phyloP scores from a whole-genome alignment of 495 filamentous ascomycete species.

The Penicillium chermesinum region DNA sequence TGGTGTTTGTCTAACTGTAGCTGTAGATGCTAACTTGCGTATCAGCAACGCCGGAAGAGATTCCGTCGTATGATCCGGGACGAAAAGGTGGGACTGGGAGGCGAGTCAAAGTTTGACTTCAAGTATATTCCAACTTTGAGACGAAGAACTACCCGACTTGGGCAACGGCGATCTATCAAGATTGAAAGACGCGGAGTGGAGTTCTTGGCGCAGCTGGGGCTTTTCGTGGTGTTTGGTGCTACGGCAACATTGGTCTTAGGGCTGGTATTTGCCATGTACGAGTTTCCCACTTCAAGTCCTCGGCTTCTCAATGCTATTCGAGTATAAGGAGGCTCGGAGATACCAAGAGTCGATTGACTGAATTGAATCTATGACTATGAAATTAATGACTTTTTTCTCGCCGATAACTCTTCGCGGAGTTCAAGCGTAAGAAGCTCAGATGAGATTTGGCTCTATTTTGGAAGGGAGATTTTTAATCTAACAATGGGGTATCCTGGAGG shows the following conservation, averaged over 20 bases:
- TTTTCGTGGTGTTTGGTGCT: conserved; percentile 20
- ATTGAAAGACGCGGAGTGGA: conserved; percentile 26
- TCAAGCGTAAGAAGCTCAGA: no score
- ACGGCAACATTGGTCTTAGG: conserved; percentile 17
- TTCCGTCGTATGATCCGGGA: conserved; percentile 53
- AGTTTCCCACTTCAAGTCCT: conserved; percentile 15
- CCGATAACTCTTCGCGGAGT: no score
- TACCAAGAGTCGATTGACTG: no score
- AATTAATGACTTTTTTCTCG: no score
- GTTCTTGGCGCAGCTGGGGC: conserved; percentile 23
- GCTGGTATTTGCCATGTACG: conserved; percentile 16
- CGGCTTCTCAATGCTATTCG: conserved; percentile 10
- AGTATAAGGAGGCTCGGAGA: no score
- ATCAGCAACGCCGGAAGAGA: conserved; percentile 42
- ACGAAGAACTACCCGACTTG: conserved; percentile 25
- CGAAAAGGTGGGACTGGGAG: conserved; percentile 51
- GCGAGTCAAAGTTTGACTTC: conserved; percentile 55
- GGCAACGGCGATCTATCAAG: conserved; percentile 23
- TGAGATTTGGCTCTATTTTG: neutral
- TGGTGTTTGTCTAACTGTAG: no score
- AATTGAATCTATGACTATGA: no score
- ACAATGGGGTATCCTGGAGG: neutral
- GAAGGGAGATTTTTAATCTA: neutral
- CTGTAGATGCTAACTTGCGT: neutral
- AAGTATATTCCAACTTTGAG: conserved; percentile 56